phyloP scores from a whole-genome alignment of 2,329 filamentous ascomycete genomes.

The Cladophialophora chaetospira region DNA sequence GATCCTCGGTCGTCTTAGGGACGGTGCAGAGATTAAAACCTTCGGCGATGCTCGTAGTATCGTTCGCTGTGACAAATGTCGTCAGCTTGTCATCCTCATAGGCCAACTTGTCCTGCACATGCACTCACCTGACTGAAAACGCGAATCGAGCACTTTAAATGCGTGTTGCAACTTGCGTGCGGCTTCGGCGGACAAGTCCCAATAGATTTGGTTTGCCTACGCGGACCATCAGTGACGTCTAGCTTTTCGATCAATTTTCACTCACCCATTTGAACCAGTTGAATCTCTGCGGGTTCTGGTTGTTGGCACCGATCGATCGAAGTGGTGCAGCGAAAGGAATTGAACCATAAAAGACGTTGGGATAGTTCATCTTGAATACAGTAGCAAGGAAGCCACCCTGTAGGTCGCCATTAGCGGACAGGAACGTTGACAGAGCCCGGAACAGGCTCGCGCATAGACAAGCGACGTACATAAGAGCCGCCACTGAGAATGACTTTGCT shows the following conservation, averaged over 20 bases:
- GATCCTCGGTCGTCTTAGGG: not conserved
- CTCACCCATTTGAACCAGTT: slow-evolving; percentile 14
- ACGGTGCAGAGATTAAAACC: slow-evolving; percentile 13
- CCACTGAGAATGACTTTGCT: slow-evolving; percentile 17
- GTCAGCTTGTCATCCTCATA: not conserved
- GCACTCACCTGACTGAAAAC: not conserved
- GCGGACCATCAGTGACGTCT: not conserved
- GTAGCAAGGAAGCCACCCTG: slow-evolving; percentile 14
- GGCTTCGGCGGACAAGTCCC: slow-evolving; percentile 6
- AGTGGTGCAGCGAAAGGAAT: slow-evolving; percentile 13
- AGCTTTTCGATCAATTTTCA: not conserved
- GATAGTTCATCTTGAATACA: slow-evolving; percentile 13
- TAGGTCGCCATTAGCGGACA: no score
- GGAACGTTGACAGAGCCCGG: no score
- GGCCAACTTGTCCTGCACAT: no score
- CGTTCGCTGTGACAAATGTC: not conserved
- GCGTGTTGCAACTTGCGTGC: slow-evolving; percentile 13
- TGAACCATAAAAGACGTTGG: slow-evolving; percentile 15
- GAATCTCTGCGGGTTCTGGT: slow-evolving; percentile 12
- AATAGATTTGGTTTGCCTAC: slow-evolving; percentile 13
- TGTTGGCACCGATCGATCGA: slow-evolving; percentile 6
- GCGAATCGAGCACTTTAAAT: not conserved
- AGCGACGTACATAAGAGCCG: slow-evolving; percentile 2
- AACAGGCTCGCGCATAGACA: no score
- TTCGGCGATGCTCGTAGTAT: slow-evolving; percentile 12